Evolutionary conservation across 495 filamentous ascomycete species (phyloP), one percentile per base, ranked within the genome.

Genomic region (Aspergillus mulundensis): DNA sequence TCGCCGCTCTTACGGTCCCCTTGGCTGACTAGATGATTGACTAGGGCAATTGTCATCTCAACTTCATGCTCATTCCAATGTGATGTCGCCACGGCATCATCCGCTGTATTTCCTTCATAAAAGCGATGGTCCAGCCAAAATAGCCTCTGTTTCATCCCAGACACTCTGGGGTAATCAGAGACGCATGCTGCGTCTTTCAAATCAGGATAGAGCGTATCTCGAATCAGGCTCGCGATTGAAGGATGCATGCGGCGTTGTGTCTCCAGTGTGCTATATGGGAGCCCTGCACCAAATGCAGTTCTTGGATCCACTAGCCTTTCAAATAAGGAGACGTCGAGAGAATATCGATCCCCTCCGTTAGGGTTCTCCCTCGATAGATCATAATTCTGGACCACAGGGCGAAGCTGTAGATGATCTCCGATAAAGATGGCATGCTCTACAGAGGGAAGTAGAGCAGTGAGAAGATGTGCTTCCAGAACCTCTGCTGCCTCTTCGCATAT

Each of bases 201-300:
- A 1, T 60, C 70, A 3, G 70, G 64, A 20, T 75, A 32, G 21
- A 18, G 36, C 19, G 45, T 39, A 11, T 46, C 23, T 32, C 38
- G n/a, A 28, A 87, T 59, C 43, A 15, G 53, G 3, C 25, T 28
- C 25, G 25, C 25, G 8, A 28, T 28, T 4, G 25, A 81, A 2
- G 88, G 88, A 64, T 87, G 82, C 88, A 93, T 93, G 16, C 87
- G 78, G 19, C 87, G 74, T 64, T 93, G 88, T n/a, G 77, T 83
- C 48, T 87, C 73, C 19, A 91, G 69, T 0, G 74, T 79, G 53
- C 72, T 76, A 53, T 76, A 80, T 1, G 86, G 50, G 8, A 57
- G 48, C 3, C 50, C 61, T 23, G 48, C 42, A 21, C 19, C 56
- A 3, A 44, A 21, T 16, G 19, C 19, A 24, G 3, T 24, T 24